Evolutionary conservation across 169 alveolate genomes (phyloP).

Genomic region (Cryptosporidium felis): DNA sequence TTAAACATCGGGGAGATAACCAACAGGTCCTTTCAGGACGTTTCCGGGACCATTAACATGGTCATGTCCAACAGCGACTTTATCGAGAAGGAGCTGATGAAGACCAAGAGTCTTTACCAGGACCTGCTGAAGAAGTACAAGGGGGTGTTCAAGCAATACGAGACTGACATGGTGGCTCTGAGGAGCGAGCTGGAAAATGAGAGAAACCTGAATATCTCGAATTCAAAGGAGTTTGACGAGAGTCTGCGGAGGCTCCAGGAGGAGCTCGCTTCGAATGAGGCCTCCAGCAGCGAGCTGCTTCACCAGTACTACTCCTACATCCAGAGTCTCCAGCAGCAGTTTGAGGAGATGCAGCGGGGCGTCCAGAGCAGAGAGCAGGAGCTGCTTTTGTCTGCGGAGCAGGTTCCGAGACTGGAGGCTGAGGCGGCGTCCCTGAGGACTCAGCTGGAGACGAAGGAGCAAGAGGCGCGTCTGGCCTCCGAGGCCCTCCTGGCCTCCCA

Average conservation of each 20-base stretch:
- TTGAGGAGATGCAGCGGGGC: constrained; percentile 6
- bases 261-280: constrained; percentile 17
- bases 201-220: constrained; percentile 24
- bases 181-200: constrained; percentile 65
- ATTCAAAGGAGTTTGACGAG: constrained; percentile 40
- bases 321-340: constrained; percentile 10
- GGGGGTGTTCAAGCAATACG: constrained; percentile 47
- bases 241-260: neutral
- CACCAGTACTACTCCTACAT: constrained; percentile 56
- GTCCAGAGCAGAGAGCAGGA: neutral
- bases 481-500: no score
- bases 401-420: neutral
- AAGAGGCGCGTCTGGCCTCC: no score
- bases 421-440: neutral
- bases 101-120: constrained; percentile 1
- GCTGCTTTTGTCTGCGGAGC: neutral
- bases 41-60: constrained; percentile 31
- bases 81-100: constrained; percentile 37
- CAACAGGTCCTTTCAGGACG: constrained; percentile 37
- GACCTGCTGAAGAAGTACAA: constrained; percentile 30
- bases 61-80: constrained; percentile 54
- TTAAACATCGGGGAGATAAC: constrained; percentile 29
- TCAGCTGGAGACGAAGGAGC: neutral
- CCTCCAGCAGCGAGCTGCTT: constrained; percentile 19
- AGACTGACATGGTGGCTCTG: constrained; percentile 40